These are phyloP conservation scores for Wickerhamomyces xylosicus DNA, from an alignment of 805 yeast genomes.

Conservation along the genomic window DNA sequence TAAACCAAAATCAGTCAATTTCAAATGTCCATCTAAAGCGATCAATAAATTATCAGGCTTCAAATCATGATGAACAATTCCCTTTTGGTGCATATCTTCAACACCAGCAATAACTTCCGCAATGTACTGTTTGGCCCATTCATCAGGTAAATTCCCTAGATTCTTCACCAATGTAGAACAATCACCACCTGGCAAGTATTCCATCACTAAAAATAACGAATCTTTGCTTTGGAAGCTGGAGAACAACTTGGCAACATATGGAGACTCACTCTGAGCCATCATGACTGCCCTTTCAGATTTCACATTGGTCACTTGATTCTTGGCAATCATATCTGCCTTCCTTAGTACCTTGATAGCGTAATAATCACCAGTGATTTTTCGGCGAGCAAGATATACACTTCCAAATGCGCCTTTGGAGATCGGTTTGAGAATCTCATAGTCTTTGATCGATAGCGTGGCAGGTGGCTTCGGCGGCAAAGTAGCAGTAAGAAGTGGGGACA, in stretches of 20 bases:
- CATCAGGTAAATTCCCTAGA: slow-evolving; percentile 74
- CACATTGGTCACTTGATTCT: slow-evolving; percentile 91
- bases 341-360: slow-evolving; percentile 89
- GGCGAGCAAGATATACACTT: slow-evolving; percentile 77
- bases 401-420: slow-evolving; percentile 98
- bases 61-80: slow-evolving; percentile 89
- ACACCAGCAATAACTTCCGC: slow-evolving; percentile 91
- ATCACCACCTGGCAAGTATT: slow-evolving; percentile 93
- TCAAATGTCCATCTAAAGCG: slow-evolving; percentile 80
- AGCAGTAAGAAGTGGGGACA: slow-evolving; percentile 73
- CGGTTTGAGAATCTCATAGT: slow-evolving; percentile 86
- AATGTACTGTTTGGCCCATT: slow-evolving; percentile 78
- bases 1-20: slow-evolving; percentile 90
- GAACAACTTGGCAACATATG: slow-evolving; percentile 83
- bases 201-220: slow-evolving; percentile 89
- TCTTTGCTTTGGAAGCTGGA: slow-evolving; percentile 85
- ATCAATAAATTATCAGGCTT: slow-evolving; percentile 91
- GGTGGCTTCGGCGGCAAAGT: slow-evolving; percentile 39
- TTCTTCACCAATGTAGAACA: slow-evolving; percentile 76
- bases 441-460: slow-evolving; percentile 62
- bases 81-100: slow-evolving; percentile 76
- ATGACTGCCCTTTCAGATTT: slow-evolving; percentile 94
- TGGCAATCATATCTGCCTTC: slow-evolving; percentile 93
- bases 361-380: slow-evolving; percentile 84
- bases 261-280: slow-evolving; percentile 93